Conservation (phyloP, 202 grass and related monocot genomes). For the Digitaria exilis region DNA sequence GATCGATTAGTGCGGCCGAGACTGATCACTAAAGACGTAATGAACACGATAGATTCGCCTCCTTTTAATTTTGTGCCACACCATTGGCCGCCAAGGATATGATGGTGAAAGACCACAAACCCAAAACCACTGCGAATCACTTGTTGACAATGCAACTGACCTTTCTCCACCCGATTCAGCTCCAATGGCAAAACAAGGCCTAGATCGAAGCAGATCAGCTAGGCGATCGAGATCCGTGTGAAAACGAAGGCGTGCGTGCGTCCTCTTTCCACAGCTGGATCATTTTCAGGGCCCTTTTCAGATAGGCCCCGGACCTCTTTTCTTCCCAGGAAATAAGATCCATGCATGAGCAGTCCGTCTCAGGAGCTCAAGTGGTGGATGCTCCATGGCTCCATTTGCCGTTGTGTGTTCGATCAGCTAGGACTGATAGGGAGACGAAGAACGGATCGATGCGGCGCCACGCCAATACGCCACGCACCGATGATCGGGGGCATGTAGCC, state of each 20-base stretch:
- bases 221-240: neutral
- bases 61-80: neutral
- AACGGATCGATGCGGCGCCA: too few species aligned
- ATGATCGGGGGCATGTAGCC: too few species aligned
- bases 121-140: neutral
- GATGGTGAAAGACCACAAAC: neutral
- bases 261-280: constrained; percentile 20
- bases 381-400: neutral
- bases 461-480: too few species aligned
- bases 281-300: constrained; percentile 25
- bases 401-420: too few species aligned
- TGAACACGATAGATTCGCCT: neutral
- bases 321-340: neutral
- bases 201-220: neutral
- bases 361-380: neutral
- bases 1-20: neutral
- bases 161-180: neutral
- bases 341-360: neutral
- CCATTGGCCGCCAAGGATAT: neutral
- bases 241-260: neutral
- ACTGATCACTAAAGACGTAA: neutral
- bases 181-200: neutral
- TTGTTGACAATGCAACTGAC: neutral
- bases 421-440: too few species aligned
- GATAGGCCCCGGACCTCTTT: neutral